Conservation (phyloP, 306 rosid species). For the Pterocarpus macrocarpus region DNA sequence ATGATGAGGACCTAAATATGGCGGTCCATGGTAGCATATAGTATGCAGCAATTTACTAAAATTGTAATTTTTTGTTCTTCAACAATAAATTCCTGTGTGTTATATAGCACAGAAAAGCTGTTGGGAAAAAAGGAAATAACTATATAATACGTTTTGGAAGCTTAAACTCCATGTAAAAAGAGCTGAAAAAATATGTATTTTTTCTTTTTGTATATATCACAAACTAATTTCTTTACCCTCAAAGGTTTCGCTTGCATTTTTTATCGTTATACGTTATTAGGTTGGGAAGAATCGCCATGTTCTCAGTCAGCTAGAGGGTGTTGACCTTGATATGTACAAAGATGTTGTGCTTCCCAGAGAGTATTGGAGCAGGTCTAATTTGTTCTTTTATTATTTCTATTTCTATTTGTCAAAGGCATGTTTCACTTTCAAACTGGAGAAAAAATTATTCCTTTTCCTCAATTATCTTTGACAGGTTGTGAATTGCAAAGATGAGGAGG, state of each 20-base stretch:
- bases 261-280: slow-evolving; percentile 65
- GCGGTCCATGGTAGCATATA: too few relatives aligned
- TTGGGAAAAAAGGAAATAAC: too few relatives aligned
- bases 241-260: slow-evolving; percentile 61
- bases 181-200: too few relatives aligned
- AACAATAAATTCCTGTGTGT: too few relatives aligned
- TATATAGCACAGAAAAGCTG: too few relatives aligned
- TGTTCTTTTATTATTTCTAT: slow-evolving; percentile 26
- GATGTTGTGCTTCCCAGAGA: slow-evolving; percentile 97
- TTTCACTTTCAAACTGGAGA: slow-evolving; percentile 27
- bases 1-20: too few relatives aligned
- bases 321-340: slow-evolving; percentile 96
- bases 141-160: too few relatives aligned
- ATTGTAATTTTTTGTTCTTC: too few relatives aligned
- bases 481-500: slow-evolving; percentile 94
- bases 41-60: too few relatives aligned
- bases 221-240: too few relatives aligned
- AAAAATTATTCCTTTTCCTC: slow-evolving; percentile 39
- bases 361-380: slow-evolving; percentile 89
- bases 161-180: too few relatives aligned
- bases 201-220: too few relatives aligned
- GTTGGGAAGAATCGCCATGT: slow-evolving; percentile 98
- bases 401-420: slow-evolving; percentile 36
- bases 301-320: slow-evolving; percentile 95
- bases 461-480: slow-evolving; percentile 72